Base-by-base conservation (phyloP, 1,284 basidiomycete species). In the Marasmius fiardii region DNA sequence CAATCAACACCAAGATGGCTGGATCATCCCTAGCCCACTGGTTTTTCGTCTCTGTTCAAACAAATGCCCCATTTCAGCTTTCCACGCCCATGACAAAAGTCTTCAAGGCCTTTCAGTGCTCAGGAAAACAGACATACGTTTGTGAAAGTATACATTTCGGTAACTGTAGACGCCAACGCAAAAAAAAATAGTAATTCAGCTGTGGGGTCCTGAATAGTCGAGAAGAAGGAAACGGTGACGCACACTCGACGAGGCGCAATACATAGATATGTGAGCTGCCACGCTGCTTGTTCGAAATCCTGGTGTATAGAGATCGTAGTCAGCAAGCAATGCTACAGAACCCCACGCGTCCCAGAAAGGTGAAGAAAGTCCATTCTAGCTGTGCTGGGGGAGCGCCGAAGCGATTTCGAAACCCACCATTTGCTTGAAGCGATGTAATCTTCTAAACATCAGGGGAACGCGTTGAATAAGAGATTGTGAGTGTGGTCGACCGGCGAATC, bases 11-110 rank as follows among this genome's bases (percentile, higher is more conserved):
- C 35, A 96, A 78, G 64, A 96, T 94, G 12, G 95, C 94, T 18
- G 95, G 95, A 68, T 97, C 94, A 70, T 98, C 95, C 69, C 95
- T 79, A 23, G 94, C 93, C 94, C 95, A 97, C 4, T 91, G 92
- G 69, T 98, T 97, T 79, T 97, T 97, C n/a, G 95, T 98, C 76
- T 97, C 93, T 92, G 66, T 16, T 48, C 16, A 26, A n/a, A 23
- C 2, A 33, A 43, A 23, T 51, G n/a, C n/a, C n/a, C n/a, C n/a
- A n/a, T 23, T 24, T 16, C 16, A 51, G 18, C 43, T 20, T 16
- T 51, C 14, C 1, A 31, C 28, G 5, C 10, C n/a, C n/a, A n/a
- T n/a, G n/a, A n/a, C n/a, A n/a, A n/a, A n/a, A n/a, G n/a, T n/a
- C n/a, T n/a, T n/a, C n/a, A n/a, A n/a, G n/a, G n/a, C n/a, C n/a